phyloP scores from a whole-genome alignment of 345 rosid species.

The Murraya paniculata region DNA sequence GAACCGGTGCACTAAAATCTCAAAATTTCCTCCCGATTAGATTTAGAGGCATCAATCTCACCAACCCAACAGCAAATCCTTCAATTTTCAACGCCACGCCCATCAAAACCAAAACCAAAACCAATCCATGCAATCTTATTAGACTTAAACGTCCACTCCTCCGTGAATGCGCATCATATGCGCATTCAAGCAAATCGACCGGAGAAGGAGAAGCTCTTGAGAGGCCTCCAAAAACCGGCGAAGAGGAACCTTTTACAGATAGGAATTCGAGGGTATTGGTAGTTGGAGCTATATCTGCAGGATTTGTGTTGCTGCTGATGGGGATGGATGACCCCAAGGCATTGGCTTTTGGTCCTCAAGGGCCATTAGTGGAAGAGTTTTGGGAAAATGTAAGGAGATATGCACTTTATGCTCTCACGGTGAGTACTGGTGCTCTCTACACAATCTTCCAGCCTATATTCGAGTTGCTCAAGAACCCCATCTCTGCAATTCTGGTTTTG shows the following conservation, averaged over 20 bases:
- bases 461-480: constrained; percentile 82
- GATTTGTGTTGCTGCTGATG: constrained; percentile 44
- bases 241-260: constrained; percentile 18
- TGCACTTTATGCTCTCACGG: constrained; percentile 88
- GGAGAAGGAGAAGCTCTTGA: neutral
- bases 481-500: constrained; percentile 67
- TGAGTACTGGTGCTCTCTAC: constrained; percentile 86
- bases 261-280: constrained; percentile 36
- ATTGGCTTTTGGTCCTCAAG: constrained; percentile 82
- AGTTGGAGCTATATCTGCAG: constrained; percentile 55
- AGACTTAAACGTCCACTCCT: constrained; percentile 3
- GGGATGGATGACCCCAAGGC: constrained; percentile 63
- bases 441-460: constrained; percentile 55
- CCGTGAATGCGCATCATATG: neutral
- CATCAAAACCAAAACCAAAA: neutral
- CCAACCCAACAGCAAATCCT: constrained; percentile 9
- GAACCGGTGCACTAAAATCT: constrained; percentile 17
- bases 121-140: neutral
- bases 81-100: neutral
- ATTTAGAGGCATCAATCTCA: constrained; percentile 5
- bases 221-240: neutral
- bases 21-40: constrained; percentile 17
- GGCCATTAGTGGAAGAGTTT: constrained; percentile 86
- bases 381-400: constrained; percentile 99
- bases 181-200: neutral